Evolutionary conservation across 2,329 filamentous ascomycete species (phyloP), one percentile per base, ranked within the genome.

Genomic region (Monilinia fructigena): DNA sequence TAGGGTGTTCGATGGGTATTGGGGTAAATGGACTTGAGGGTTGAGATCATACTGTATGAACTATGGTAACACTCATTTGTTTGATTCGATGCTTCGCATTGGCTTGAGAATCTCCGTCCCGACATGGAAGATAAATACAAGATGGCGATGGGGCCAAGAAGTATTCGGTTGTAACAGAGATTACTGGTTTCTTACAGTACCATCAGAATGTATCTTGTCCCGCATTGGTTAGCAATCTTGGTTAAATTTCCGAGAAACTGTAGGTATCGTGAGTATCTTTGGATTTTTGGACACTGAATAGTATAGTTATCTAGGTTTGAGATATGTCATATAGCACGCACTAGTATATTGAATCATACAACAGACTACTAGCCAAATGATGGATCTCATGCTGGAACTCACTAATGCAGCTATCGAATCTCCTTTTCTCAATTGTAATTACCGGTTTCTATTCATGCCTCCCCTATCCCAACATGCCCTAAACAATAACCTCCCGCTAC

Each of bases 141-240:
- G 40, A 47, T n/a, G 23, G 26, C n/a, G 18, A 45, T 47, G 20
- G 20, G 4, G 28, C 26, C 56, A 8, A 47, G 40, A 23, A 60
- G 48, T 23, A 11, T 38, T 38, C 58, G 45, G 58, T n/a, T 50
- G 28, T 14, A 38, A 50, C 28, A 6, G n/a, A 18, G 50, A 10
- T 35, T 23, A 4, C 14, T 18, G 31, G 18, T 12, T 50, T 31
- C 7, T 42, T 16, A 42, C 28, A 28, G 16, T 10, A 63, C 23
- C 35, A 40, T n/a, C 35, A 38, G 3, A 28, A 40, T 61, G n/a
- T 50, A 50, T 50, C 45, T 61, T 61, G 58, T 38, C 14, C 31
- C n/a, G 58, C 45, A 61, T n/a, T 38, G 31, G 45, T 38, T 50
- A 18, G 45, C 14, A 65, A 65, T 65, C 55, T 65, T 53, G 63